Percentiles rank a stretch among this genome's conserved stretches.
These are phyloP conservation scores for Macrophomina tecta DNA, from an alignment of 2,329 filamentous ascomycete species.

Conservation along the genomic window DNA sequence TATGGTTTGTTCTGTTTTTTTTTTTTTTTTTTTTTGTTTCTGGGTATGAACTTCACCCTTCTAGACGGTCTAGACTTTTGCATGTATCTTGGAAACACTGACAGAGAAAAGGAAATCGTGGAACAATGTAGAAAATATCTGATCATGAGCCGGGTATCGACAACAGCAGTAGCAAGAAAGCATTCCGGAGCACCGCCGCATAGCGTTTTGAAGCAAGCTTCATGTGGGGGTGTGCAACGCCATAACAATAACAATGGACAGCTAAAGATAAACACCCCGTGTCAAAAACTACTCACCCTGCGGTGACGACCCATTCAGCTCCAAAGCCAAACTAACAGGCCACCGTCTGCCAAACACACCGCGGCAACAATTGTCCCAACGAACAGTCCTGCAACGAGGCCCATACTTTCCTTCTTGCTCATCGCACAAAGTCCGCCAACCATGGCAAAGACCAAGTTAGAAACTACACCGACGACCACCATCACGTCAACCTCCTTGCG, in stretches of 20 bases:
- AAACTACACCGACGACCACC: constrained; percentile 71
- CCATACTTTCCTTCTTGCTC: constrained; percentile 56
- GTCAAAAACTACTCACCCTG: too few species aligned
- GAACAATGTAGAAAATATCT: neutral
- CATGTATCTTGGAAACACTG: neutral
- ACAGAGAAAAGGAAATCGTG: neutral
- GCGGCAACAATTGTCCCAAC: constrained; percentile 53
- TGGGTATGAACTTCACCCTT: too few species aligned
- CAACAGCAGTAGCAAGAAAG: neutral
- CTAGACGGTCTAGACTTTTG: too few species aligned
- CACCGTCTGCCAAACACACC: constrained; percentile 58
- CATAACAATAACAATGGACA: constrained; percentile 1
- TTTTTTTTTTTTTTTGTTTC: too few species aligned
- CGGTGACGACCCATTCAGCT: neutral
- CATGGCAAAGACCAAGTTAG: constrained; percentile 69
- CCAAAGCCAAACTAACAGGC: constrained; percentile 55
- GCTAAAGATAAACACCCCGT: neutral
- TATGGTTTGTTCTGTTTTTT: too few species aligned
- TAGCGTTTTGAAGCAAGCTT: neutral
- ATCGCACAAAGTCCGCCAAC: constrained; percentile 66
- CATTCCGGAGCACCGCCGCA: constrained; percentile 1
- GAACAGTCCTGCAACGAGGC: constrained; percentile 52
- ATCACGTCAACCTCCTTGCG: constrained; percentile 75
- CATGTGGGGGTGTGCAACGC: neutral
- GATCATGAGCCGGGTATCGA: constrained; percentile 14